Base-by-base conservation (phyloP, 805 yeast genomes). In the Saturnispora hagleri region DNA sequence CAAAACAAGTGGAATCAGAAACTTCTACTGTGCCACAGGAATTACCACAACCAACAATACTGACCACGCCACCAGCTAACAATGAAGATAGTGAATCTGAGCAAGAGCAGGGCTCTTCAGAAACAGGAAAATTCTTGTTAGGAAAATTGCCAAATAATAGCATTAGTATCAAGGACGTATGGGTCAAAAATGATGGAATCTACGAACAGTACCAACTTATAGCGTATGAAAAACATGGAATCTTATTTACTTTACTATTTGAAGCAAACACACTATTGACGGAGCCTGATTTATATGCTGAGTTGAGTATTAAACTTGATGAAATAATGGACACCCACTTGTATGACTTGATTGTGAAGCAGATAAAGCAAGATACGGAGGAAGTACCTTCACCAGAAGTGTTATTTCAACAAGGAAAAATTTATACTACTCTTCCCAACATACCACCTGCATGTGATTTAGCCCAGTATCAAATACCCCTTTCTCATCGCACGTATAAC, bases 151-250 rank as follows among this genome's bases (percentile, higher is more conserved):
- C 34, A 36, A 40, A 47, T 47, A 22, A 28, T 17, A 34, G 33
- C 18, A 47, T 47, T 5, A 15, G 27, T 26, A 33, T 28, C 12
- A 47, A 47, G 31, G 9, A 17, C 5, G 20, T 47, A 7, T 47
- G 31, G 26, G 12, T 40, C 4, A 20, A 28, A 12, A 40, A 18
- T 20, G 28, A 38, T 22, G 31, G 15, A 24, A 52, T 5, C 17
- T 53, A 13, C 52, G 36, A 43, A 8, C 44, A 41, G n/a, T 54
- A 50, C 18, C 58, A 59, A 15, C 36, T 61, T 13, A 53, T 66
- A 7, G 50, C 66, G 1, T 67, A 67, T 46, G 70, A 67, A 53
- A 54, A 60, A 7, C 61, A 62, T 48, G 69, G 69, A 9, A 58
- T 63, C 10, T 35, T 66, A 36, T 64, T 65, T 43, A 48, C 56